Base-by-base conservation (phyloP, 371 early-diverging fungal genomes). In the Mucor plumbeus region DNA sequence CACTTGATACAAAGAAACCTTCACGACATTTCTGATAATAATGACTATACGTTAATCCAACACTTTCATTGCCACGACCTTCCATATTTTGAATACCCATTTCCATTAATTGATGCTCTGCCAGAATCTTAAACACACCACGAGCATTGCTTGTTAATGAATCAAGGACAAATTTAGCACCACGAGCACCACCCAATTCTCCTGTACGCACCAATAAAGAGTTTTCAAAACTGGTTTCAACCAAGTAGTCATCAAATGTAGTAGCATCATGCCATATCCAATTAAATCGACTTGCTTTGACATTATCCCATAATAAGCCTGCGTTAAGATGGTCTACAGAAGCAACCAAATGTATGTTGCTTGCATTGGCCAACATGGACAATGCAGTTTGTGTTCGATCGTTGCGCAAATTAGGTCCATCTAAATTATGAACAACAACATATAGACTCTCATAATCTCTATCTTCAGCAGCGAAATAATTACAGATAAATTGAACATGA, bases 181-280 rank as follows among this genome's bases (percentile, higher is more conserved):
- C 95, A 14, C 89, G 78, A 0, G 87, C 78, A 34, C 87, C 87
- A 14, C 89, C 79, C 55, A 74, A 44, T 40, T 84, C 87, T 9
- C 79, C 82, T 4, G 78, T 77, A 57, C 85, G 77, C 38, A 90
- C 82, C 84, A 93, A 75, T 40, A 91, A 71, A 31, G 90, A 85
- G 76, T 91, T 90, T 64, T 95, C 95, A 74, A 89, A 91, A 61
- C 89, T 88, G 2, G 94, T 94, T 70, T 97, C 97, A 0, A 84
- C 86, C 17, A 83, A 63, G 54, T 97, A 97, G 4, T 87, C 81
- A 62, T 87, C 87, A 76, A 87, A 96, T 5, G 96, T 97, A 4
- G 97, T 95, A 38, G 88, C 81, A 67, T 97, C 96, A 73, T 96
- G 97, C 92, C 92, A 95, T 2, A 91, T 74, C 92, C 92, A 96